phyloP scores from a whole-genome alignment of 148 eudicot genomes.

The Simmondsia chinensis region DNA sequence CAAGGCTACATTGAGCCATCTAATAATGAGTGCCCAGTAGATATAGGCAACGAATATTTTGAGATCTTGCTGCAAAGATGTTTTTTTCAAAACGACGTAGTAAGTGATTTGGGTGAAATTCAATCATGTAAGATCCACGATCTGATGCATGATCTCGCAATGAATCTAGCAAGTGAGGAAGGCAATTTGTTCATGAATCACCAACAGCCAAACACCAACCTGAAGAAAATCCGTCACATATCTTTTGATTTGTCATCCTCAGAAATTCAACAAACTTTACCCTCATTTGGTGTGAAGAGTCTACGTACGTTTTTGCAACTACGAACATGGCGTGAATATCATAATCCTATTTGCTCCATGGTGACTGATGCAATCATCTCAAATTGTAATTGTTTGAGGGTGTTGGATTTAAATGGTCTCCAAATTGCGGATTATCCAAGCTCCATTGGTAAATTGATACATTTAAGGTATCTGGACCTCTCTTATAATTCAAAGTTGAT shows the following conservation, averaged over 20 bases:
- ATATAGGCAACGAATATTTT: conserved; percentile 15
- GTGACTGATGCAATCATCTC: not conserved
- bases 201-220: not conserved
- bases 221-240: conserved; percentile 9
- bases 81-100: conserved; percentile 18
- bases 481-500: not conserved
- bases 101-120: conserved; percentile 5
- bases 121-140: conserved; percentile 24
- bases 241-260: not conserved
- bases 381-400: conserved; percentile 14
- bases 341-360: not conserved
- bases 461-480: conserved; percentile 32
- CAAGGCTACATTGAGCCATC: conserved; percentile 12
- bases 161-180: conserved; percentile 14
- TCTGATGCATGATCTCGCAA: conserved; percentile 37
- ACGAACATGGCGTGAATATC: conserved; percentile 3
- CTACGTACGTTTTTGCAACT: conserved; percentile 12
- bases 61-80: conserved; percentile 14
- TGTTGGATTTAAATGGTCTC: conserved; percentile 8
- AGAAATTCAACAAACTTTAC: too few relatives aligned
- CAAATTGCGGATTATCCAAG: conserved; percentile 8
- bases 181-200: not conserved
- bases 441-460: conserved; percentile 12
- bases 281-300: not conserved
- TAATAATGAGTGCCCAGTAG: not conserved